Base-by-base conservation (phyloP, 2,329 filamentous ascomycete genomes). In the Fusarium nanum region DNA sequence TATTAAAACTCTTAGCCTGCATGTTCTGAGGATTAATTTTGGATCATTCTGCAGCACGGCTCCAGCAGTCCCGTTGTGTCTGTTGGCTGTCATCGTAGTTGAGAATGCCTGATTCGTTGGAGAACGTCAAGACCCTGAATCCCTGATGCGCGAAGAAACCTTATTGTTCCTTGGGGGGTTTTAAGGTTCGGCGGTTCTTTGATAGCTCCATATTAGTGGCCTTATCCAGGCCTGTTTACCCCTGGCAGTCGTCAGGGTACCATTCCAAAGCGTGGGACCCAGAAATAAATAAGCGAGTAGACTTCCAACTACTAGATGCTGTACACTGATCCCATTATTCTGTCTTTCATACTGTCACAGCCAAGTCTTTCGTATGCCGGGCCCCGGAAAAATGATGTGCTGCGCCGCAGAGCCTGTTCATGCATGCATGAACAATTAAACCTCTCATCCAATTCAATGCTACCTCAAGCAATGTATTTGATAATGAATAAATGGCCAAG, bases 401-500 rank as follows among this genome's bases (percentile, higher is more conserved):
- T 52, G 32, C 32, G 48, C 48, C 48, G 34, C 48, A 23, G 30
- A 37, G 1, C 34, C 14, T 27, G 48, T 41, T 14, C 25, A 52
- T 52, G 48, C 32, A 18, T n/a, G 30, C 30, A 50, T 50, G 12
- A 16, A 37, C 32, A 50, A 37, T 50, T 50, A 50, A 50, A 50
- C 48, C 22, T 37, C 48, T 50, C 48, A 52, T 27, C 18, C 34
- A 37, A 18, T 52, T 41, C 18, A 23, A 52, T 52, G 32, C 18
- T 27, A 52, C 48, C 48, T 18, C 32, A 20, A 34, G 16, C 18
- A 52, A 52, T 20, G 7, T n/a, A 41, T 40, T 52, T 52, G 48
- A 41, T 41, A 52, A 52, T 52, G 23, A 52, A 52, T 52, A 52
- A 52, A 52, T 52, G 48, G 18, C 20, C 20, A 52, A 23, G 48